These are phyloP conservation scores for Irpex sp. DNA, from an alignment of 1,284 basidiomycete genomes.

Conservation along the genomic window DNA sequence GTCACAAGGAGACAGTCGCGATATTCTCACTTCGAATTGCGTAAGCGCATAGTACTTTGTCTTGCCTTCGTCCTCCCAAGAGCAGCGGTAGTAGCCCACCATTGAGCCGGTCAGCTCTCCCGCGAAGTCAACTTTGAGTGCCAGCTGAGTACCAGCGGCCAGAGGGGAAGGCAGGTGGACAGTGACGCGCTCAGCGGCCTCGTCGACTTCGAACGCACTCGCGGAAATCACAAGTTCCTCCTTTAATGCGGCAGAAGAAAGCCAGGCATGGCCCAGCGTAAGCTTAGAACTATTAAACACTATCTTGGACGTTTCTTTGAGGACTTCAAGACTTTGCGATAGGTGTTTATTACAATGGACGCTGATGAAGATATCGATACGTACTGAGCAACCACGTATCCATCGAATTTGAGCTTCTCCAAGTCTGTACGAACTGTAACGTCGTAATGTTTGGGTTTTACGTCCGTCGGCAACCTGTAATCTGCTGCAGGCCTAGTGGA, in stretches of 20 bases:
- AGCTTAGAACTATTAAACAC: constrained; percentile 73
- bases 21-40: constrained; percentile 61
- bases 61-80: constrained; percentile 50
- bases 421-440: constrained; percentile 84
- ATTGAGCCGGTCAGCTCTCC: constrained; percentile 63
- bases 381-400: constrained; percentile 71
- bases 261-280: constrained; percentile 59
- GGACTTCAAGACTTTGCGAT: constrained; percentile 57
- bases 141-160: constrained; percentile 57
- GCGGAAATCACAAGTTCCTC: constrained; percentile 43
- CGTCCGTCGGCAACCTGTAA: constrained; percentile 73
- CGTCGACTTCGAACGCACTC: constrained; percentile 44
- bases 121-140: constrained; percentile 58
- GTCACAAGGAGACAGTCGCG: too few relatives aligned
- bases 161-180: constrained; percentile 52
- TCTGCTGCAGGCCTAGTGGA: constrained; percentile 25
- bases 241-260: constrained; percentile 57
- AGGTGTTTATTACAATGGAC: constrained; percentile 5
- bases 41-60: constrained; percentile 73
- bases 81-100: constrained; percentile 68
- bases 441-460: constrained; percentile 80
- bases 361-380: constrained; percentile 16
- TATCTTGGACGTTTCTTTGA: constrained; percentile 59
- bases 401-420: constrained; percentile 66
- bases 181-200: constrained; percentile 58